A percentile compares a stretch with the other conserved stretches of the same genome.
Conservation (phyloP, 352 stramenopile species). For the Globisporangium splendens region DNA sequence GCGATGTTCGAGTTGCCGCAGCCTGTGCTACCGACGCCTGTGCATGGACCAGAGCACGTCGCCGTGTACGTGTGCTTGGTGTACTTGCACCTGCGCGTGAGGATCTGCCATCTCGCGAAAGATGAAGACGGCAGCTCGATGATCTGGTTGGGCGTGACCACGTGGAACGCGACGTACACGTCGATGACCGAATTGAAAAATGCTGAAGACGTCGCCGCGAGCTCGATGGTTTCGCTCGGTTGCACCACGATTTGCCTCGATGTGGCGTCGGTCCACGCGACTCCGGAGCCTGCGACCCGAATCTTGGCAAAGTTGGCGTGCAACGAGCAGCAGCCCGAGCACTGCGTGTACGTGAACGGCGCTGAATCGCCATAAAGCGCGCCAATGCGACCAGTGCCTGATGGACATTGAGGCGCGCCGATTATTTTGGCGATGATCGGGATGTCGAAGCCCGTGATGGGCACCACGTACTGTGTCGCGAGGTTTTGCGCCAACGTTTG, state of each 20-base stretch:
- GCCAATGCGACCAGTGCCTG: slow-evolving; percentile 43
- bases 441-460: slow-evolving; percentile 49
- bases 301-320: slow-evolving; percentile 48
- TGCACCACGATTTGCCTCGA: slow-evolving; percentile 36
- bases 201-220: slow-evolving; percentile 36
- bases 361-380: slow-evolving; percentile 43
- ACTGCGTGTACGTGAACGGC: slow-evolving; percentile 53
- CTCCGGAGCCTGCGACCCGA: slow-evolving; percentile 30
- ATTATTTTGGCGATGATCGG: slow-evolving; percentile 67
- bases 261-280: slow-evolving; percentile 29
- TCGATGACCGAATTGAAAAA: slow-evolving; percentile 63
- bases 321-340: slow-evolving; percentile 64
- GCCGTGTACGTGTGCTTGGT: slow-evolving; percentile 38
- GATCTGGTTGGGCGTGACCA: slow-evolving; percentile 68
- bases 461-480: slow-evolving; percentile 33
- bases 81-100: slow-evolving; percentile 58
- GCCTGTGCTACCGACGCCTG: slow-evolving; percentile 13
- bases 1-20: slow-evolving; percentile 60
- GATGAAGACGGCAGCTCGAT: slow-evolving; percentile 38
- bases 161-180: slow-evolving; percentile 70
- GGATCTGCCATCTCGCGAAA: slow-evolving; percentile 49
- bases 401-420: slow-evolving; percentile 53
- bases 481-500: slow-evolving; percentile 31
- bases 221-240: slow-evolving; percentile 45
- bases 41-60: slow-evolving; percentile 47